Conservation (phyloP, 2,329 filamentous ascomycete species). For the Alternaria triticimaculans region DNA sequence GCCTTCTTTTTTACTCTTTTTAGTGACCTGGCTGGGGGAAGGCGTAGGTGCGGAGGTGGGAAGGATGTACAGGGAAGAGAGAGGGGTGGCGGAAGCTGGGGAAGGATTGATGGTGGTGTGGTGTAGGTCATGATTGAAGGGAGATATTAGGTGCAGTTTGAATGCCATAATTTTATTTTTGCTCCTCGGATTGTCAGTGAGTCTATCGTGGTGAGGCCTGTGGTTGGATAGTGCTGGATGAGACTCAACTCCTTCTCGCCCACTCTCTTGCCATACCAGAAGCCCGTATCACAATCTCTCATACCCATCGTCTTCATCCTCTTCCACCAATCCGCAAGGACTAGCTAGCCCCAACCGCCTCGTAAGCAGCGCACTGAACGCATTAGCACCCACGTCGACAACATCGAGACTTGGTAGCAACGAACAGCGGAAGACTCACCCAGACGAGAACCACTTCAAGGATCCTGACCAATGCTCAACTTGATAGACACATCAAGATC, state of each 20-base stretch:
- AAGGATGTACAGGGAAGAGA: neutral
- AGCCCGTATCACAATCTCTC: neutral
- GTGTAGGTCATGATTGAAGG: no score
- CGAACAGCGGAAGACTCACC: neutral
- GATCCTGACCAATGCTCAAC: neutral
- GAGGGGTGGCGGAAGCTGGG: no score
- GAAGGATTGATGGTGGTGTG: neutral
- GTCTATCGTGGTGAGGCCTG: accelerated
- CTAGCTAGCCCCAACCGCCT: no score
- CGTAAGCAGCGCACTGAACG: neutral
- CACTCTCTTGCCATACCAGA: no score
- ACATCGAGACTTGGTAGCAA: neutral
- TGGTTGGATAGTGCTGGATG: neutral
- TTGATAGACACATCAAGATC: neutral
- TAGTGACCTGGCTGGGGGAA: neutral
- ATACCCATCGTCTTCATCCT: neutral
- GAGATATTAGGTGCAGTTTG: no score
- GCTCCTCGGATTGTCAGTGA: neutral
- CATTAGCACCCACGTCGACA: neutral
- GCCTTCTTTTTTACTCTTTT: neutral
- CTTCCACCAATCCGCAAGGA: accelerated
- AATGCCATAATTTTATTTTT: neutral
- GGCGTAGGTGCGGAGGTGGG: neutral
- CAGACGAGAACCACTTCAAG: neutral
- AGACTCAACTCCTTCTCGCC: neutral